Evolutionary conservation across 2,329 filamentous ascomycete species (phyloP), one percentile per base, ranked within the genome.

Genomic region (Pyrenophora teres): DNA sequence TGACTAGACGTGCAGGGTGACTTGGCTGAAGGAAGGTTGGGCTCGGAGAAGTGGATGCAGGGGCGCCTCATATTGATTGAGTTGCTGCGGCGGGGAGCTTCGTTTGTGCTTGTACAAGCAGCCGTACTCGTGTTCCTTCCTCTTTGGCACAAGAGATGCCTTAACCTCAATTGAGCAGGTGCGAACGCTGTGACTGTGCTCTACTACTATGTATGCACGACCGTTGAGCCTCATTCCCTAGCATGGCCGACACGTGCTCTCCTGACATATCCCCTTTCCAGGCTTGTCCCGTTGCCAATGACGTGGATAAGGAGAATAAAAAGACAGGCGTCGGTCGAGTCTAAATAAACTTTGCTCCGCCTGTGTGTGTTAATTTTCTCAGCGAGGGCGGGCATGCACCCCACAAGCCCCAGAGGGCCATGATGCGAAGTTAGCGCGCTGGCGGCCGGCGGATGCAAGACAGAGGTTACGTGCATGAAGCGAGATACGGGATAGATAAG

Each of bases 321-420:
- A 30, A 35, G 16, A 16, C 21, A 23, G 42, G 21, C 37, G 15
- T 45, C 10, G 27, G 27, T 33, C 18, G 7, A 33, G 27, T 43
- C 19, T 35, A 38, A 52, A 49, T 43, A 40, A 39, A 43, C 33
- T 49, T 31, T 10, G 19, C 27, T 48, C 50, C 40, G 38, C 51
- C 15, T 15, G 15, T 15, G 15, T 15, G 37, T 30, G 12, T 30
- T 25, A 7, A 15, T 15, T 25, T 25, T 25, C 21, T 27, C 32
- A 27, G 41, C n/a, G 21, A 41, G 38, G 35, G 30, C 40, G 33
- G 35, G n/a, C 40, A 61, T 61, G 59, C 56, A 62, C 57, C 59
- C 57, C 59, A 60, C 57, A 62, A 44, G 27, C 45, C 49, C 32
- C 21, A 35, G 19, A 31, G 16, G 35, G 46, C 31, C 4, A 18